These are phyloP conservation scores for Rhododendron mucronatum DNA, from an alignment of 148 eudicot species.

Conservation along the genomic window DNA sequence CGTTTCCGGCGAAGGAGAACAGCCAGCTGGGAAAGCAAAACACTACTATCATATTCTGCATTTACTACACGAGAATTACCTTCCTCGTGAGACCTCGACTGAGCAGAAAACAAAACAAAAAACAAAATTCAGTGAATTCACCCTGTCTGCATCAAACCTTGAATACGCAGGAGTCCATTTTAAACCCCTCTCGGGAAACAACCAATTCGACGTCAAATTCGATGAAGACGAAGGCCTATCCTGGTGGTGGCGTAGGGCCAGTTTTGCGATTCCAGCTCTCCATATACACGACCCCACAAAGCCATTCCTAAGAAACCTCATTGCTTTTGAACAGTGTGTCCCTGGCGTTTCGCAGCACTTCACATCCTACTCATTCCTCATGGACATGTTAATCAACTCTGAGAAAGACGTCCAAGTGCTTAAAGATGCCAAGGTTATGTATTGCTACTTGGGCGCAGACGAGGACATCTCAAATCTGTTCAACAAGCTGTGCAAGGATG, in stretches of 20 bases:
- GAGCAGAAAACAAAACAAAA: not conserved
- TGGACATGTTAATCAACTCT: not conserved
- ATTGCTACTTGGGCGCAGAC: not conserved
- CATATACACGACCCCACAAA: not conserved
- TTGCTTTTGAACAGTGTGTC: conserved; percentile 5
- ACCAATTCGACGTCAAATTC: not conserved
- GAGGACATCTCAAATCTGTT: no score
- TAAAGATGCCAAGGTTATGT: not conserved
- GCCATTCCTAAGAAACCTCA: no score
- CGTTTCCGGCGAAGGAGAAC: not conserved
- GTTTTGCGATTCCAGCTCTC: not conserved
- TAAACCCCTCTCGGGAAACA: not conserved
- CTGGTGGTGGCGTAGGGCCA: not conserved
- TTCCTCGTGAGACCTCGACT: not conserved
- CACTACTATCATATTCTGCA: not conserved
- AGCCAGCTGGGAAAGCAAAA: not conserved
- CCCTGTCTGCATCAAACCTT: no score
- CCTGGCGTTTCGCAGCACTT: no score
- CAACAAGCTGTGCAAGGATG: no score
- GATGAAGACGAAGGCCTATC: not conserved
- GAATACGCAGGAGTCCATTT: not conserved
- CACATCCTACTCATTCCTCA: not conserved
- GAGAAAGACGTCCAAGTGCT: not conserved
- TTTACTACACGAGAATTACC: not conserved
- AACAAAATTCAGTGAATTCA: not conserved